A percentile compares a stretch with the other conserved stretches of the same genome.
These are phyloP conservation scores for Astrothelium macrocarpum DNA, from an alignment of 495 filamentous ascomycete species.

Conservation along the genomic window DNA sequence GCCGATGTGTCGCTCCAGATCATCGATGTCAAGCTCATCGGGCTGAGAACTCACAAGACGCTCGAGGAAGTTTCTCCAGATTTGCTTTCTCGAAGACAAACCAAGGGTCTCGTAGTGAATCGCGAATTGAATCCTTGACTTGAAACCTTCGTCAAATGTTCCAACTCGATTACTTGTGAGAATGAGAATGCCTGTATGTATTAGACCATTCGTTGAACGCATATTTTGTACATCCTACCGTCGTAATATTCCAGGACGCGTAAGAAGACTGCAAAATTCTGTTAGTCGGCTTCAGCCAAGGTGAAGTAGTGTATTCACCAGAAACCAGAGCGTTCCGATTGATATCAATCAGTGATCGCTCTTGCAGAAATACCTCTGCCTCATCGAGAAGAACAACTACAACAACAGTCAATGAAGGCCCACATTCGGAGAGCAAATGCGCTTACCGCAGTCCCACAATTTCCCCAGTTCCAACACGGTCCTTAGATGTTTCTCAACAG, in stretches of 20 bases:
- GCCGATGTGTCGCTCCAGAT: background rate
- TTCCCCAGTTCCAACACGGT: slow-evolving; percentile 12
- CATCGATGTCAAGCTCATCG: background rate
- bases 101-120: slow-evolving; percentile 36
- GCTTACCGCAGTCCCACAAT: slow-evolving; percentile 10
- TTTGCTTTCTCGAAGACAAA: background rate
- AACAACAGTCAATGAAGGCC: background rate
- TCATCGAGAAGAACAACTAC: slow-evolving; percentile 13
- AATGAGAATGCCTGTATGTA: slow-evolving; percentile 7
- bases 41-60: background rate
- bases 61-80: slow-evolving; percentile 8
- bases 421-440: background rate
- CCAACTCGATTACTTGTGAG: slow-evolving; percentile 18
- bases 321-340: slow-evolving; percentile 15
- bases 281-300: too few species aligned
- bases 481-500: slow-evolving; percentile 11
- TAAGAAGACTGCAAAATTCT: background rate
- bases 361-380: slow-evolving; percentile 18
- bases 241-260: background rate
- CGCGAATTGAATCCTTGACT: slow-evolving; percentile 37
- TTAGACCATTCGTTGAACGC: background rate
- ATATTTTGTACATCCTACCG: background rate
- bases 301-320: too few species aligned
- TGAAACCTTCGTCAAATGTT: slow-evolving; percentile 39
- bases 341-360: slow-evolving; percentile 11